Evolutionary conservation across 495 filamentous ascomycete species (phyloP), one percentile per base, ranked within the genome.

Genomic region (Aspergillus bertholletiae): DNA sequence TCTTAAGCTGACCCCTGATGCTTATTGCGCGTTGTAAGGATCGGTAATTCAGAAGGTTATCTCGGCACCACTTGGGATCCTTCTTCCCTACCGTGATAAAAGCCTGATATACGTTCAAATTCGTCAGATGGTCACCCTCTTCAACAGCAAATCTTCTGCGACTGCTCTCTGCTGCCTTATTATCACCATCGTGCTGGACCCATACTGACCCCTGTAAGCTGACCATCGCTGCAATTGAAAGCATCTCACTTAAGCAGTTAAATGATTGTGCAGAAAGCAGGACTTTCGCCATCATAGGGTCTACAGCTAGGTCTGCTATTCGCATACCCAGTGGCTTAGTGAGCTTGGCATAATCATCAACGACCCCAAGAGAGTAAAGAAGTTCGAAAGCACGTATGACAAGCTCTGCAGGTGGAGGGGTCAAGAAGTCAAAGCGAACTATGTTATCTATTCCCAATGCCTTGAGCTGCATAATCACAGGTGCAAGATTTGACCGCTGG

Each of bases 391-490:
- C 95, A 43, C 92, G 88, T 44, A 87, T 85, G 70, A 97, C 84
- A 23, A 97, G 83, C 58, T 96, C 88, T 9, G 92, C 84, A 1
- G 94, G 93, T 26, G 94, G 94, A 15, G 91, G 76, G 11, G 95
- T 95, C 52, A 96, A 70, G 64, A 92, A 97, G 59, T 89, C 84
- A 66, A 97, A 99, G 20, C 92, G 84, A 7, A 89, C 83, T 26
- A 97, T 87, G 67, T 99, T 97, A 68, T 96, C 92, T 61, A 99
- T 95, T 0, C 95, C 95, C 17, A 99, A 78, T 17, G 93, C 94
- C 69, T 97, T 97, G 49, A 99, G 83, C 69, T 97, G 92, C 53
- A 97, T 84, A 43, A 99, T 82, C 22, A 90, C 83, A 0, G 93
- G 90, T 0, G 94, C 92, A 35, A 99, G 83, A 64, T 97, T 95